Percentiles rank a stretch among this genome's conserved stretches.
Conservation (phyloP, 768 basidiomycete genomes). For the Mycena rosella region DNA sequence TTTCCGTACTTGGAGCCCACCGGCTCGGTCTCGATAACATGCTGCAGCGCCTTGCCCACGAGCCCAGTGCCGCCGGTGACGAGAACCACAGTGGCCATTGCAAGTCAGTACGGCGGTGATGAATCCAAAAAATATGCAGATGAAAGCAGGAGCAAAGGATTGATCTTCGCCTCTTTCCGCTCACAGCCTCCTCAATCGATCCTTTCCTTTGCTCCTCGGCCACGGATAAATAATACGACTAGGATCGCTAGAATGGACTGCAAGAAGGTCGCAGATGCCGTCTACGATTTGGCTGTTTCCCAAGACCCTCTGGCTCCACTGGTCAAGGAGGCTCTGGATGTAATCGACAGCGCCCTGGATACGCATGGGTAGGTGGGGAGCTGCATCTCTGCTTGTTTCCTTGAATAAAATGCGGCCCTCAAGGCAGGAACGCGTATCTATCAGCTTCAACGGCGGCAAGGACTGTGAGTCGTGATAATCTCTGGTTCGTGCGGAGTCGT, state of each 20-base stretch:
- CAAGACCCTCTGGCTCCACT: slow-evolving; percentile 65
- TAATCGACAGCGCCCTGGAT: slow-evolving; percentile 84
- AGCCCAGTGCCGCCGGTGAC: slow-evolving; percentile 79
- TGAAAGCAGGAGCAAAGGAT: too few relatives aligned
- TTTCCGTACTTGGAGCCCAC: slow-evolving; percentile 73
- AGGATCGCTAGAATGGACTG: slow-evolving; percentile 60
- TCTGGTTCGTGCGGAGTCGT: slow-evolving; percentile 14
- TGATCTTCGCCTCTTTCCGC: too few relatives aligned
- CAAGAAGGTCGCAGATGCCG: slow-evolving; percentile 64
- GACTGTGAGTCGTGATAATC: slow-evolving; percentile 77
- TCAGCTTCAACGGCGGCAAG: slow-evolving; percentile 99
- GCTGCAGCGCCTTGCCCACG: slow-evolving; percentile 72
- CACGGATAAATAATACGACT: not conserved
- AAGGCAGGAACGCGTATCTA: slow-evolving; percentile 78
- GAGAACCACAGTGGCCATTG: slow-evolving; percentile 58
- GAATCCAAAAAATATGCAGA: too few relatives aligned
- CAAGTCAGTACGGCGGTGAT: not conserved
- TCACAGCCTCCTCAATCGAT: not conserved
- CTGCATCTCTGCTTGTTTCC: slow-evolving; percentile 15
- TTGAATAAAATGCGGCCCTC: slow-evolving; percentile 34
- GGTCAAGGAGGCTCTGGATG: slow-evolving; percentile 84
- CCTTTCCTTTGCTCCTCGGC: not conserved
- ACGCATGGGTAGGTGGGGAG: slow-evolving; percentile 79
- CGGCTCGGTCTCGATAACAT: slow-evolving; percentile 73
- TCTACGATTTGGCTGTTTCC: slow-evolving; percentile 72